phyloP scores from a whole-genome alignment of 768 basidiomycete species.

The Mrakia gelida region DNA sequence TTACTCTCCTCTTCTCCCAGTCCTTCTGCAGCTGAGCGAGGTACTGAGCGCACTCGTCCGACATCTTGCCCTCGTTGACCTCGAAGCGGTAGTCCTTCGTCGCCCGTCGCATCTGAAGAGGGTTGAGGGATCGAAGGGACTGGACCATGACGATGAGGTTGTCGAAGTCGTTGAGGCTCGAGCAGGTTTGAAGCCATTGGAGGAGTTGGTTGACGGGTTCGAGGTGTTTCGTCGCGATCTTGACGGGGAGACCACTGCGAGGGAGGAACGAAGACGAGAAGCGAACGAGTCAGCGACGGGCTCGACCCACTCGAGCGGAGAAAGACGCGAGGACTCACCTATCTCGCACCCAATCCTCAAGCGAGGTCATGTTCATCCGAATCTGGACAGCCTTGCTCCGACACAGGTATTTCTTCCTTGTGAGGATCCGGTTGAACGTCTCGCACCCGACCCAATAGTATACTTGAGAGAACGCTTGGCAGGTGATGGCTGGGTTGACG shows the following conservation, averaged over 20 bases:
- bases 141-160: conserved; percentile 86
- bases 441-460: conserved; percentile 93
- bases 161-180: conserved; percentile 80
- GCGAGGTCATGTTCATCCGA: conserved; percentile 70
- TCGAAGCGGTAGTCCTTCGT: conserved; percentile 83
- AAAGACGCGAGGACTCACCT: conserved; percentile 3
- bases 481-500: conserved; percentile 76
- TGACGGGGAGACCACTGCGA: conserved; percentile 67
- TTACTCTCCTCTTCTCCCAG: conserved; percentile 89
- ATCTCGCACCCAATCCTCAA: conserved; percentile 85
- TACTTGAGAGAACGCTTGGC: conserved; percentile 95
- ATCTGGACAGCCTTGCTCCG: conserved; percentile 84
- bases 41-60: conserved; percentile 91
- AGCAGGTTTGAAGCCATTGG: conserved; percentile 62
- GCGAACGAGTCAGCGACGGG: not conserved
- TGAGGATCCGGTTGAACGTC: conserved; percentile 78
- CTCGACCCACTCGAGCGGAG: not conserved
- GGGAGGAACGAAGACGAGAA: not conserved
- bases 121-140: conserved; percentile 78
- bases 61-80: conserved; percentile 85
- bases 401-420: conserved; percentile 92
- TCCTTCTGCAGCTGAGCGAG: conserved; percentile 92
- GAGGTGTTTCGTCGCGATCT: conserved; percentile 69
- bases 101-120: conserved; percentile 91
- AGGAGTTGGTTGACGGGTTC: conserved; percentile 64